Conservation (phyloP, 129 eudicot genomes). For the Ambrosia artemisiifolia region DNA sequence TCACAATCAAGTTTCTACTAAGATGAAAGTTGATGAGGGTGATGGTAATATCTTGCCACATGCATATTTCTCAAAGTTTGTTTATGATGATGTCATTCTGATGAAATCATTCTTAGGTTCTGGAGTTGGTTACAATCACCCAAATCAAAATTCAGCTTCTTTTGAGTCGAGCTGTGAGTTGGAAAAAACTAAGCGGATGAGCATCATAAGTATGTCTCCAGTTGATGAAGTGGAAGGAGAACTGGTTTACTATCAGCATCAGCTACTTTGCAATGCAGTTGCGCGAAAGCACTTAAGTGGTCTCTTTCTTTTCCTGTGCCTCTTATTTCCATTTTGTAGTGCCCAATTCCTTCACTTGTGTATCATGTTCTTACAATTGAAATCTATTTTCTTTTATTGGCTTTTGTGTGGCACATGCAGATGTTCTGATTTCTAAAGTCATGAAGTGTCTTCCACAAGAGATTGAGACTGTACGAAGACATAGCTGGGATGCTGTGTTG, state of each 20-base stretch:
- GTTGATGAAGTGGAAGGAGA: conserved; percentile 94
- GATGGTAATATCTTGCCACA: conserved; percentile 41
- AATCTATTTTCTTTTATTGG: not conserved
- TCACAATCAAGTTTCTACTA: conserved; percentile 32
- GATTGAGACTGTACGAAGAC: conserved; percentile 56
- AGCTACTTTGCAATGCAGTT: conserved; percentile 52
- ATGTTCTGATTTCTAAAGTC: conserved; percentile 68
- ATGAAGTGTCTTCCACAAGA: conserved; percentile 61
- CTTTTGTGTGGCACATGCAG: conserved; percentile 38
- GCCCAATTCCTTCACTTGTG: conserved; percentile 4
- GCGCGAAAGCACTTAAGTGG: conserved; percentile 63
- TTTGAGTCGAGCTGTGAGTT: conserved; percentile 27
- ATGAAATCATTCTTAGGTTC: conserved; percentile 44
- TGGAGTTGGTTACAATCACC: conserved; percentile 40
- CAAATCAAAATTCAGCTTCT: conserved; percentile 30
- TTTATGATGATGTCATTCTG: conserved; percentile 18
- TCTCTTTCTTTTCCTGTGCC: conserved; percentile 29
- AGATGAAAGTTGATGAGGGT: conserved; percentile 25
- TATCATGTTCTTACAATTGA: not conserved
- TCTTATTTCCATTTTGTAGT: not conserved
- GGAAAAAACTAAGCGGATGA: conserved; percentile 44
- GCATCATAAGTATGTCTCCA: conserved; percentile 54
- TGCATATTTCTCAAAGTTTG: not conserved
- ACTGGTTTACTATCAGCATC: conserved; percentile 70
- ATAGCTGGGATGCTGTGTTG: conserved; percentile 82